Evolutionary conservation across 2,329 filamentous ascomycete genomes (phyloP), one percentile per base, ranked within the genome.

Genomic region (Sclerotiophoma versabilis): DNA sequence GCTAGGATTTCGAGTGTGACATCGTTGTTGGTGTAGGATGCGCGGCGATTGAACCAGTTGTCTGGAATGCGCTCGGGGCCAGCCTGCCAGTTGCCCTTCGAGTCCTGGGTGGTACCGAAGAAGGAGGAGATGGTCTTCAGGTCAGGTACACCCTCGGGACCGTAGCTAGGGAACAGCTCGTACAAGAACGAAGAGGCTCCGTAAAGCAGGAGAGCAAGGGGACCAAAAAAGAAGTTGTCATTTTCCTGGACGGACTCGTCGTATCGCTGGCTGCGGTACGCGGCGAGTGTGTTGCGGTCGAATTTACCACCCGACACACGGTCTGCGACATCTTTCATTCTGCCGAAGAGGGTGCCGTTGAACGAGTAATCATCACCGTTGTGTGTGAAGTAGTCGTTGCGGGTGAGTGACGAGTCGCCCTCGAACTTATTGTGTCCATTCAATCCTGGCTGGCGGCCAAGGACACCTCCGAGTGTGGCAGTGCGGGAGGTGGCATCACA

Each of bases 341-440:
- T 68, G 20, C 60, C 68, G 60, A 78, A 79, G 20, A 79, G 65
- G 3, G 75, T 75, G 29, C 68, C 71, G 54, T 79, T 77, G 69
- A 79, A 79, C 7, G 44, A 65, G 64, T 70, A 78, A 49, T 75
- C 68, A 55, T 76, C 75, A 6, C 68, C 71, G 27, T 64, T 59
- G 53, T 59, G 52, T 25, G 69, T 61, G 65, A 76, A 77, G 64
- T 68, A 79, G 58, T 79, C 76, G 46, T 75, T 75, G 17, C 77
- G 70, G 3, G 76, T 77, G 12, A 78, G 66, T 12, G 76, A 78
- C 2, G 75, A 65, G 50, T 79, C 75, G 6, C 50, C 52, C 48
- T 79, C 76, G 46, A 78, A 79, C 63, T 79, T 79, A 56, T 79
- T 78, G 63, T 79, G 77, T 25, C 72, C 76, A 29, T 77, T 72